Base-by-base conservation (phyloP, 192 early-diverging fungal species). In the Backusella sp. region DNA sequence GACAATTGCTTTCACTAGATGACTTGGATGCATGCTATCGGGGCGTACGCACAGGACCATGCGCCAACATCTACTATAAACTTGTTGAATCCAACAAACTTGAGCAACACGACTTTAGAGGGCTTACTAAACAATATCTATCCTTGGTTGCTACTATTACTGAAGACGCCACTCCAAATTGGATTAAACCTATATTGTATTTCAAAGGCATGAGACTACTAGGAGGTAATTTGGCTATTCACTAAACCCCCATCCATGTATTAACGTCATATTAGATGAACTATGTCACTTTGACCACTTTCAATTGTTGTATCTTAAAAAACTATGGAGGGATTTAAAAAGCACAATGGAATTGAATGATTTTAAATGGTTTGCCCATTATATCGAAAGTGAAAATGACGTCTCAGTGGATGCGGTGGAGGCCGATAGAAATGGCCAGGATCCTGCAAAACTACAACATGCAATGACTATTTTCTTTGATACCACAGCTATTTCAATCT, bases 261-360 rank as follows among this genome's bases (percentile, higher is more conserved):
- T 12, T 59, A 26, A 59, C 17, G 9, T 9, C 1, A 5, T 26
- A 59, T 26, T 59, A 59, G 53, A 59, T 59, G 53, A 59, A 1
- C 56, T 23, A 4, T 12, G 26, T 62, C 26, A 62, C 4, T 62
- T 62, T 62, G 56, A 62, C 8, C 26, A 28, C 26, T 62, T 39
- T 17, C 35, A 69, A 41, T 69, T 69, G 39, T 36, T 69, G 23
- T 35, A 69, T 14, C 34, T 69, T 35, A 69, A 69, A 69, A 69
- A 69, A 21, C n/a, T 69, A 4, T 69, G 19, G 68, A 36, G 19
- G 9, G 35, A 39, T 9, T 21, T 69, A 36, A 39, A 36, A 37
- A 8, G 68, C 19, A 23, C 68, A 37, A 2, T 36, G 34, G 21
- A 35, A 69, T 5, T 37, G 19, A 21, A 23, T 23, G 68, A 69